These are phyloP conservation scores for Diaporthe australafricana DNA, from an alignment of 2,329 filamentous ascomycete genomes.

Conservation along the genomic window DNA sequence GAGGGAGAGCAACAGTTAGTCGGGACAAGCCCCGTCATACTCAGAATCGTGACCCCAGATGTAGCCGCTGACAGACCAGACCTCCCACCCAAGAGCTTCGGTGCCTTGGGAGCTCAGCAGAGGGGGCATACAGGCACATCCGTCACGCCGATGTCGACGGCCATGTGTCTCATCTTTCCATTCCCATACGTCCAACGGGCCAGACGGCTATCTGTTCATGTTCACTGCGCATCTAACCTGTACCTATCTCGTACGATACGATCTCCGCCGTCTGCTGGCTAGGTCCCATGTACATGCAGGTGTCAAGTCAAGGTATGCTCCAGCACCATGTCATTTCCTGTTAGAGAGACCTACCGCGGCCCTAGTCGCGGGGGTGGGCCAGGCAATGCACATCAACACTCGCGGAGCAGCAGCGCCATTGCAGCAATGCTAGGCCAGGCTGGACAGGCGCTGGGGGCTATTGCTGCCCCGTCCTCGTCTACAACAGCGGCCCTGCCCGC, in stretches of 20 bases:
- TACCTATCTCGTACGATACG: background rate
- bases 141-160: background rate
- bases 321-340: constrained; percentile 6
- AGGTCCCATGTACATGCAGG: background rate
- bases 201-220: background rate
- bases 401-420: constrained; percentile 14
- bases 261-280: background rate
- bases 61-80: background rate
- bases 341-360: background rate
- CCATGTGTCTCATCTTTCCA: constrained; percentile 5
- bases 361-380: constrained; percentile 21
- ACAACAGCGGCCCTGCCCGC: background rate
- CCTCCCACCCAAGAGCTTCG: background rate
- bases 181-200: background rate
- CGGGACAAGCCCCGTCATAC: too few relatives aligned
- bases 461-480: constrained; percentile 24
- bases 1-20: background rate
- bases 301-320: background rate
- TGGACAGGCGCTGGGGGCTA: constrained; percentile 25
- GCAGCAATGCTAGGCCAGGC: constrained; percentile 24
- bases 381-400: constrained; percentile 19
- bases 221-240: too few relatives aligned
- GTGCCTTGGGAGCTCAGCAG: background rate
- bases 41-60: too few relatives aligned
- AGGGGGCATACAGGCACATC: background rate